phyloP scores from a whole-genome alignment of 768 basidiomycete species.

The Leccinum variicolor region DNA sequence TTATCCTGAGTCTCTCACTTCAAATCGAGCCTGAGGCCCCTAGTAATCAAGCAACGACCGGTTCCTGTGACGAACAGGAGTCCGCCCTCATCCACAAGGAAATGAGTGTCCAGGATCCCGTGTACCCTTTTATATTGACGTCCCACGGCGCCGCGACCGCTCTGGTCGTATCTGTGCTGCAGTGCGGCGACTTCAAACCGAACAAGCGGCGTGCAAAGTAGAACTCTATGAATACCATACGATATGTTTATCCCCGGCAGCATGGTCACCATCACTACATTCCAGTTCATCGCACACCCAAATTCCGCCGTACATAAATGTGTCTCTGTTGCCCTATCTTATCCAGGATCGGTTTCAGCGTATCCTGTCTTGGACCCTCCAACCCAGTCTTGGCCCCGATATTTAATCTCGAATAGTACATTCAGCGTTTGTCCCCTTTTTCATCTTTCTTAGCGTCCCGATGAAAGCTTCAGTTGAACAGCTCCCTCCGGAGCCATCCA shows the following conservation, averaged over 20 bases:
- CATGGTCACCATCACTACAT: background rate
- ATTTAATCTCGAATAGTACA: background rate
- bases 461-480: conserved; percentile 1
- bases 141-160: background rate
- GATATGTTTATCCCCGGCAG: background rate
- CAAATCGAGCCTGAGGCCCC: too few relatives aligned
- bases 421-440: background rate
- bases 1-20: background rate
- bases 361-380: background rate
- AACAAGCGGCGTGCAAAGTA: background rate
- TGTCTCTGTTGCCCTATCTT: background rate
- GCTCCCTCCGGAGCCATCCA: background rate
- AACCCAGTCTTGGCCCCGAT: background rate
- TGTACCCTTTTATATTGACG: background rate
- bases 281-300: background rate
- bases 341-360: background rate
- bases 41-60: too few relatives aligned
- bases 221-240: too few relatives aligned
- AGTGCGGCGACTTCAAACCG: background rate
- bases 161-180: background rate
- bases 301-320: background rate
- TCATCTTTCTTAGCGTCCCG: background rate
- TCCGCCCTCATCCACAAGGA: background rate
- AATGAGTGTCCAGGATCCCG: background rate
- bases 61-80: background rate